Evolutionary conservation across 2,329 filamentous ascomycete species (phyloP).

Genomic region (Torrubiella hemipterigena): DNA sequence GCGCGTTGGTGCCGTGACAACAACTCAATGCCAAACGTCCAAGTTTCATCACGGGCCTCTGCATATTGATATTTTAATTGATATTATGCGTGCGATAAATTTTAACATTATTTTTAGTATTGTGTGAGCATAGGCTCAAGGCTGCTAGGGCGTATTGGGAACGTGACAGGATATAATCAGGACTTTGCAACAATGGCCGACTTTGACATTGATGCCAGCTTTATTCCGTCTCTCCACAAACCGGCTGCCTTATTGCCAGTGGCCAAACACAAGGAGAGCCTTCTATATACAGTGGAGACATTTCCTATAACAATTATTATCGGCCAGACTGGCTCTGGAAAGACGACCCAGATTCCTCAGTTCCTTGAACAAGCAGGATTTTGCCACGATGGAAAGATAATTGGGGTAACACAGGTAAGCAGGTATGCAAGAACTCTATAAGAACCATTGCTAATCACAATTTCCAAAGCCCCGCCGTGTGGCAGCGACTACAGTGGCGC

Average conservation of each 20-base stretch:
- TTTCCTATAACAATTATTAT: conserved; percentile 78
- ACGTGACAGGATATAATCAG: not conserved
- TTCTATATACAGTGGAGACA: conserved; percentile 80
- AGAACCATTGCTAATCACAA: conserved; percentile 5
- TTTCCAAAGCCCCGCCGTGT: conserved; percentile 66
- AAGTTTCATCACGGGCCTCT: no score
- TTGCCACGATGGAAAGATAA: conserved; percentile 70
- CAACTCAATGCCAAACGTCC: no score
- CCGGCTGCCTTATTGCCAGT: conserved; percentile 78
- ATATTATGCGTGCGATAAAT: no score
- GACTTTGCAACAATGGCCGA: conserved; percentile 36
- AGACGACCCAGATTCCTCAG: conserved; percentile 92
- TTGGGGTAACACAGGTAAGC: conserved; percentile 80
- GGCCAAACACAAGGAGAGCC: conserved; percentile 62
- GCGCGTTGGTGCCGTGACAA: no score
- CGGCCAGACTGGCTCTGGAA: conserved; percentile 88
- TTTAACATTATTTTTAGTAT: no score
- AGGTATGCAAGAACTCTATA: conserved; percentile 1
- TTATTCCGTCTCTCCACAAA: conserved; percentile 78
- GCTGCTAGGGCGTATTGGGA: not conserved
- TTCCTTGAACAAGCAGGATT: conserved; percentile 82
- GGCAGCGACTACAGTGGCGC: conserved; percentile 80
- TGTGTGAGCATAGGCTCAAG: not conserved
- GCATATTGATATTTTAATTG: no score
- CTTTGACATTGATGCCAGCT: conserved; percentile 42